Evolutionary conservation across 768 basidiomycete genomes (phyloP).

Genomic region (Russula foetens): DNA sequence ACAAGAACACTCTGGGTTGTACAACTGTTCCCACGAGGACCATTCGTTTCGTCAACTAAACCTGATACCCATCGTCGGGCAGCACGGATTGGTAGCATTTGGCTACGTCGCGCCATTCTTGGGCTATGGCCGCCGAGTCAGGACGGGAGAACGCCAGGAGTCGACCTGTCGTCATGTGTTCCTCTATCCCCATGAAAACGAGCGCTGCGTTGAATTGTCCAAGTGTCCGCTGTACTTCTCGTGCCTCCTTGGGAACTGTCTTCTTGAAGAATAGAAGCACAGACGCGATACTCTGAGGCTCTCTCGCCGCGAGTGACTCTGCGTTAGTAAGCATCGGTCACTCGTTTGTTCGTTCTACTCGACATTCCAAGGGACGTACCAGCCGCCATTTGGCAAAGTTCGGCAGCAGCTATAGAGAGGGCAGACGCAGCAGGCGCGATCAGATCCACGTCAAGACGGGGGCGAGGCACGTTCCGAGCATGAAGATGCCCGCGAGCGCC

Average conservation of each 20-base stretch:
- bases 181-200: slow-evolving; percentile 7
- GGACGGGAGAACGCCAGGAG: background rate
- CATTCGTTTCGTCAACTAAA: background rate
- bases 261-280: slow-evolving; percentile 9
- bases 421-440: too few relatives aligned
- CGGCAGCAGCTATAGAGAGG: too few relatives aligned
- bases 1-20: too few relatives aligned
- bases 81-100: slow-evolving; percentile 13
- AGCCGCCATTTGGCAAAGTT: too few relatives aligned
- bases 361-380: too few relatives aligned
- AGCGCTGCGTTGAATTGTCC: slow-evolving; percentile 9
- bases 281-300: slow-evolving; percentile 1
- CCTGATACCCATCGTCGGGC: slow-evolving; percentile 9
- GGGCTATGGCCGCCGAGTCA: background rate
- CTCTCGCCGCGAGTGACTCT: background rate
- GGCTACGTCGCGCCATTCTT: slow-evolving; percentile 9
- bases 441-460: too few relatives aligned
- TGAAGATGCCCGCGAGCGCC: too few relatives aligned
- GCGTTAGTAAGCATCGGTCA: too few relatives aligned
- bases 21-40: too few relatives aligned
- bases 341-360: too few relatives aligned
- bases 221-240: background rate
- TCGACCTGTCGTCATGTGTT: slow-evolving; percentile 10
- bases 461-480: too few relatives aligned
- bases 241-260: slow-evolving; percentile 9